Base-by-base conservation (phyloP, 2,329 filamentous ascomycete species). In the Lachnum nothofagi region DNA sequence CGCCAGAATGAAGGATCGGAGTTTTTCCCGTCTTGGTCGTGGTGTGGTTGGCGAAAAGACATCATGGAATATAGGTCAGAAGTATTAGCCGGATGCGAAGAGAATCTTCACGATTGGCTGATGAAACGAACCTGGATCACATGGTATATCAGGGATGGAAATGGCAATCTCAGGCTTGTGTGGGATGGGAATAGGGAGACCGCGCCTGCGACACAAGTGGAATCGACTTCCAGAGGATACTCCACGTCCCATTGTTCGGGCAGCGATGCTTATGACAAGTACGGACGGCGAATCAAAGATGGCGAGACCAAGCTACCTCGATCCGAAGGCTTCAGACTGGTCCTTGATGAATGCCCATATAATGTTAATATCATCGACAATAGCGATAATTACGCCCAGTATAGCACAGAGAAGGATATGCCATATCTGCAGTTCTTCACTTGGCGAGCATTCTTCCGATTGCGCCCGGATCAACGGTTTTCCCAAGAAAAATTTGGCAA, bases 1-100 rank as follows among this genome's bases (percentile, higher is more conserved):
- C 29, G n/a, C n/a, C 16, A 24, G 23, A 27, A 41, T 38, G 27
- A 17, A 27, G 19, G 10, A 14, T 14, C 39, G 31, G 44, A 62
- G 23, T n/a, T n/a, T n/a, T 67, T 68, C 29, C 66, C 67, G 2
- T 67, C 57, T 35, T 69, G 67, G 67, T 63, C 64, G 2, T 70
- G 66, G 67, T 57, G 55, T 33, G 66, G 67, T 1, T 69, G 66
- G 66, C 52, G 53, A 4, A 55, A 55, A 5, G 43, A 48, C 63
- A 65, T 42, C 52, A 41, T 42, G 23, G 37, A 34, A 17, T 47
- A 47, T 17, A 47, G 31, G 20, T 27, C 23, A 22, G 7, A 33
- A 5, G 33, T 41, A 25, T 33, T 67, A 3, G 54, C 50, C 2
- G 64, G 61, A 16, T 56, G 53, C 25, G 40, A 64, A 6, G 40